Percentiles rank a stretch among this genome's conserved stretches.
Conservation (phyloP, 768 basidiomycete genomes). For the Termitomyces sp. region DNA sequence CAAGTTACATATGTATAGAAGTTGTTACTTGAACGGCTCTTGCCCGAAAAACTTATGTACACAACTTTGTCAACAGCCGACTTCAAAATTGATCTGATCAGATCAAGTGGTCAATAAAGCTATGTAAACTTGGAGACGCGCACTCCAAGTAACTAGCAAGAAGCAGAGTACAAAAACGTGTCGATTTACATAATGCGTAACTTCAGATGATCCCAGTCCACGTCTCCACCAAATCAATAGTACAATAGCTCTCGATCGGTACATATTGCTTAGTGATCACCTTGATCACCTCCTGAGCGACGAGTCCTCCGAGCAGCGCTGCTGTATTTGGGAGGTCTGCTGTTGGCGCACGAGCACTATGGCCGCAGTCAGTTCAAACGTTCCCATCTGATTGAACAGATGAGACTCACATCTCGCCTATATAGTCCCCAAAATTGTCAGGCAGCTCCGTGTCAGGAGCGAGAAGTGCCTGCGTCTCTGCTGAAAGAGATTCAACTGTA, state of each 20-base stretch:
- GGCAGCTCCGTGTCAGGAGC: constrained; percentile 49
- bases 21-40: too few relatives aligned
- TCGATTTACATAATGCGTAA: not conserved
- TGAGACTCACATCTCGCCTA: constrained; percentile 75
- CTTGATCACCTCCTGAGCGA: constrained; percentile 97
- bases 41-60: too few relatives aligned
- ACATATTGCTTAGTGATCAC: constrained; percentile 95
- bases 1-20: not conserved
- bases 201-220: constrained; percentile 61
- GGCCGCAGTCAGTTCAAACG: constrained; percentile 10
- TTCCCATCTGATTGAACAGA: not conserved
- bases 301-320: constrained; percentile 88
- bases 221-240: constrained; percentile 80
- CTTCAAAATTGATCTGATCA: too few relatives aligned
- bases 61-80: too few relatives aligned
- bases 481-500: constrained; percentile 48
- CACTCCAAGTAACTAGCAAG: too few relatives aligned
- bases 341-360: constrained; percentile 72
- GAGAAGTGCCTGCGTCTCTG: constrained; percentile 46
- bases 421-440: constrained; percentile 52
- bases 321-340: constrained; percentile 92
- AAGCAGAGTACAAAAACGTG: constrained; percentile 1
- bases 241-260: constrained; percentile 80
- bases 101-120: too few relatives aligned
- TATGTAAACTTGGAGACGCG: too few relatives aligned